Percentiles rank a stretch among this genome's conserved stretches.
Evolutionary conservation across 1,284 basidiomycete species (phyloP).

Genomic region (Hemileia vastatrix): DNA sequence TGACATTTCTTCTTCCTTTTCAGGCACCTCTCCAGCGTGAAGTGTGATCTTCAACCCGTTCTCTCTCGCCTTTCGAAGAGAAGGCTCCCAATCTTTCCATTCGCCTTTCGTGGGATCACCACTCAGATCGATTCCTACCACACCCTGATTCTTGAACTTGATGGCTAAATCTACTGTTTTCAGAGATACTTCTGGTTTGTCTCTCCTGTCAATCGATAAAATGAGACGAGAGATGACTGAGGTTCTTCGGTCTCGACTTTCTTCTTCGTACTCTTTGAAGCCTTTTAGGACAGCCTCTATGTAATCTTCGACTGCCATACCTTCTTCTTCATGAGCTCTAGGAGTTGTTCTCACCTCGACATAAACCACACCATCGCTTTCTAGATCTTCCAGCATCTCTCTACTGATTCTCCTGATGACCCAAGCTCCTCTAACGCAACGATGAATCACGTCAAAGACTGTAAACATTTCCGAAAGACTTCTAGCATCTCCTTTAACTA

Average conservation of each 20-base stretch:
- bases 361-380: slow-evolving; percentile 12
- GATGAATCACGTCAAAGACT: slow-evolving; percentile 25
- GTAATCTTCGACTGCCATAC: neutral
- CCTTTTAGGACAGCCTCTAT: slow-evolving; percentile 5
- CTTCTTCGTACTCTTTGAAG: slow-evolving; percentile 3
- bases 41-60: slow-evolving; percentile 16
- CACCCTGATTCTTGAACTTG: neutral
- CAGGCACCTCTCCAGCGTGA: slow-evolving; percentile 15
- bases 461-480: slow-evolving; percentile 27
- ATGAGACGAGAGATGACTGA: slow-evolving; percentile 9
- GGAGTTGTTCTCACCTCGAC: slow-evolving; percentile 16
- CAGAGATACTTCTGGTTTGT: too few relatives aligned
- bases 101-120: slow-evolving; percentile 6
- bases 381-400: slow-evolving; percentile 1
- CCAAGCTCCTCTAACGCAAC: neutral
- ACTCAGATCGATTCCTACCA: slow-evolving; percentile 9
- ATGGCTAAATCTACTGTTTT: neutral
- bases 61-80: neutral
- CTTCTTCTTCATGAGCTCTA: neutral
- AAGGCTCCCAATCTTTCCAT: neutral
- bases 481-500: slow-evolving; percentile 17
- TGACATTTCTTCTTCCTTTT: too few relatives aligned
- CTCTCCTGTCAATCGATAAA: slow-evolving; percentile 11
- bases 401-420: neutral
- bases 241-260: neutral